phyloP scores from a whole-genome alignment of 306 rosid genomes.

The Bauhinia variegata region DNA sequence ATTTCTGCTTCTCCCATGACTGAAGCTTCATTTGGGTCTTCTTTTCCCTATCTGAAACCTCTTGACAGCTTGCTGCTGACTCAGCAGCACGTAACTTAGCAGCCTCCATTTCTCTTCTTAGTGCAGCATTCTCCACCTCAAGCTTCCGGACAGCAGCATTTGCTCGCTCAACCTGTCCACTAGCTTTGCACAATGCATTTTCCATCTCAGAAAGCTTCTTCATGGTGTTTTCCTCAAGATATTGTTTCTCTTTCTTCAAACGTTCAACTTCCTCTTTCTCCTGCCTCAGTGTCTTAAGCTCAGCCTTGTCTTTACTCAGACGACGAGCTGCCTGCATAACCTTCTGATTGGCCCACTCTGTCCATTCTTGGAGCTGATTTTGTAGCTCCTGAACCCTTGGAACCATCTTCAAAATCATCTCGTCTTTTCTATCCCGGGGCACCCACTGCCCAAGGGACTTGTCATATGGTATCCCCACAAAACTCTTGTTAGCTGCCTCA shows the following conservation, averaged over 20 bases:
- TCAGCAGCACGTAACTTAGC: conserved; percentile 70
- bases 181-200: conserved; percentile 78
- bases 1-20: conserved; percentile 83
- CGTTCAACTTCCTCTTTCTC: conserved; percentile 94
- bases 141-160: conserved; percentile 76
- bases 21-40: conserved; percentile 61
- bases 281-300: conserved; percentile 73
- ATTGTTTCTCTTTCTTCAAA: conserved; percentile 76
- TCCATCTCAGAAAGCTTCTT: conserved; percentile 93
- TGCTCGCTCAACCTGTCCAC: conserved; percentile 84
- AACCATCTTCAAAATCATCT: conserved; percentile 71
- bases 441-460: conserved; percentile 63
- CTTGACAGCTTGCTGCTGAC: conserved; percentile 83
- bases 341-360: conserved; percentile 94
- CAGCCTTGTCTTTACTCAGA: conserved; percentile 83
- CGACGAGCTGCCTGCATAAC: conserved; percentile 96
- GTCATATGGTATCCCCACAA: conserved; percentile 57
- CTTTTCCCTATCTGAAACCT: conserved; percentile 79
- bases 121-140: conserved; percentile 70
- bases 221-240: conserved; percentile 78
- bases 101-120: conserved; percentile 86
- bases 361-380: conserved; percentile 90
- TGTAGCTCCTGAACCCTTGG: conserved; percentile 76
- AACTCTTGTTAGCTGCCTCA: conserved; percentile 47
- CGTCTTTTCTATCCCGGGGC: conserved; percentile 80